Evolutionary conservation across 208 protist species (phyloP).

Genomic region (Crithidia thermophila): DNA sequence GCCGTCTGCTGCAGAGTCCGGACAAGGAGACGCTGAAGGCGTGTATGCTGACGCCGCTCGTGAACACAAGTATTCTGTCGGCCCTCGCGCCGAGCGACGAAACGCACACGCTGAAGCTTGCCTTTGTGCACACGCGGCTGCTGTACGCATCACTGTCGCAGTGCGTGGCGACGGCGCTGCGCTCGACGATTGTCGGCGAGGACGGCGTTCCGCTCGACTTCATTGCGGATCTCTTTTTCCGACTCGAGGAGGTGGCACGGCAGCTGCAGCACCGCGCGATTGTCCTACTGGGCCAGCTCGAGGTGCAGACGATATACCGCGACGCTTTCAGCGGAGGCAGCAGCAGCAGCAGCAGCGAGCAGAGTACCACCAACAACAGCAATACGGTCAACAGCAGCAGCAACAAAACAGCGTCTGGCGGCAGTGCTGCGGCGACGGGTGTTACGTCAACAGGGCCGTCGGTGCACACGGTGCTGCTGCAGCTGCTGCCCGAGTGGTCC

Average conservation of each 20-base stretch:
- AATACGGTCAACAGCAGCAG: background rate
- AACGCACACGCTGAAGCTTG: slow-evolving; percentile 3
- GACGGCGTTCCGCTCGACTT: slow-evolving; percentile 20
- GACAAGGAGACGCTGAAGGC: slow-evolving; percentile 16
- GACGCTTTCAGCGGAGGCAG: slow-evolving; percentile 31
- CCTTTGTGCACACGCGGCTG: slow-evolving; percentile 25
- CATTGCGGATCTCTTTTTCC: slow-evolving; percentile 13
- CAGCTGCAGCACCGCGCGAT: slow-evolving; percentile 53
- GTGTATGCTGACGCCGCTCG: slow-evolving; percentile 19
- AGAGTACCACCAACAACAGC: background rate
- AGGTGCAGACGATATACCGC: slow-evolving; percentile 28
- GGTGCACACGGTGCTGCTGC: slow-evolving; percentile 32
- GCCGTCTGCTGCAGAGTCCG: slow-evolving; percentile 1
- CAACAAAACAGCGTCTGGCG: background rate
- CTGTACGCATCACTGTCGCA: slow-evolving; percentile 32
- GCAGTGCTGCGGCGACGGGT: background rate
- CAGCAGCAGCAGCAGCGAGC: background rate
- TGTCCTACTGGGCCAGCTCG: slow-evolving; percentile 63
- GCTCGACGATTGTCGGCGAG: slow-evolving; percentile 9
- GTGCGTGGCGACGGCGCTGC: slow-evolving; percentile 26
- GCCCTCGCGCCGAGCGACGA: slow-evolving; percentile 17
- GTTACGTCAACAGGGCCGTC: slow-evolving; percentile 1
- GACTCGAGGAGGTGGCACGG: slow-evolving; percentile 27
- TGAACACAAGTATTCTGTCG: slow-evolving; percentile 17
- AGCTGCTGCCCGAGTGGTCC: slow-evolving; percentile 47